A percentile compares a stretch with the other conserved stretches of the same genome.
phyloP scores from a whole-genome alignment of 1,284 basidiomycete species.

The Puccinia triticina region DNA sequence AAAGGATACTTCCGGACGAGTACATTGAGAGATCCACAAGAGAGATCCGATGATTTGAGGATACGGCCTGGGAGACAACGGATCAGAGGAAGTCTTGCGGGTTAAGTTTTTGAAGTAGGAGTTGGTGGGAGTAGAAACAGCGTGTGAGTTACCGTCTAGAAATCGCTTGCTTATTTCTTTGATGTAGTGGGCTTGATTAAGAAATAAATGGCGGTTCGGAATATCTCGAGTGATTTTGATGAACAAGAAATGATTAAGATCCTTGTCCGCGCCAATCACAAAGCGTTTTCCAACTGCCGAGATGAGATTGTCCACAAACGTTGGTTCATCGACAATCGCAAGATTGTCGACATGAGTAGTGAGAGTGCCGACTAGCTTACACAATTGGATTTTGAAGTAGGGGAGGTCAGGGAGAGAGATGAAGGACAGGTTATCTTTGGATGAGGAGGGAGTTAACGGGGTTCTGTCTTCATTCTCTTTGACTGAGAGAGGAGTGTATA shows the following conservation, averaged over 20 bases:
- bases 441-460: background rate
- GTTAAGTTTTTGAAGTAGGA: too few relatives aligned
- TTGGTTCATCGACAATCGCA: background rate
- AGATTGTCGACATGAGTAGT: background rate
- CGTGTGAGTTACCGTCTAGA: background rate
- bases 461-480: constrained; percentile 14
- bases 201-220: background rate
- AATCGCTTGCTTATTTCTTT: background rate
- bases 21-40: too few relatives aligned
- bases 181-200: constrained; percentile 1
- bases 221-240: background rate
- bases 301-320: background rate
- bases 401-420: background rate
- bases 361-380: background rate
- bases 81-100: too few relatives aligned
- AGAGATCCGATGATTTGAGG: too few relatives aligned
- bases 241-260: background rate
- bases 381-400: background rate
- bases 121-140: too few relatives aligned
- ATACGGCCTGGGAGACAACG: too few relatives aligned
- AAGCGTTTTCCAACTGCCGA: background rate
- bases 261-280: background rate
- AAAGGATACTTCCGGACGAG: too few relatives aligned
- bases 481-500: background rate
- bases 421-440: constrained; percentile 6